Conservation (phyloP, 805 yeast species). For the Candida ulmi region DNA sequence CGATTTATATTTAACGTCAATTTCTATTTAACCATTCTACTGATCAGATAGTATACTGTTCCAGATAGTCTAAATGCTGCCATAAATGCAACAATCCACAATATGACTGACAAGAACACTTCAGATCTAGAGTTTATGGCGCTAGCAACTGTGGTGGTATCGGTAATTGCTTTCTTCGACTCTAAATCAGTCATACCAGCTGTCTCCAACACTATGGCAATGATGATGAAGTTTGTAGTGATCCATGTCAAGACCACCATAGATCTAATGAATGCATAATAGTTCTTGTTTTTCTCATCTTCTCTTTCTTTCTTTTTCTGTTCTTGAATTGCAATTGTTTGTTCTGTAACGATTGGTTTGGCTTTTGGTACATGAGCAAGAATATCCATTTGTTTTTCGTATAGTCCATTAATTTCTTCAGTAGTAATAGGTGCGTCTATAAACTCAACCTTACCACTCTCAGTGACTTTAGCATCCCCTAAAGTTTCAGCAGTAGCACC, state of each 20-base stretch:
- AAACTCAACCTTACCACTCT: slow-evolving; percentile 55
- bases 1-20: too few species aligned
- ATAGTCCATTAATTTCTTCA: slow-evolving; percentile 70
- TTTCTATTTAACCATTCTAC: slow-evolving; percentile 24
- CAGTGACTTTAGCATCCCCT: slow-evolving; percentile 75
- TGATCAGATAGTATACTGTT: slow-evolving; percentile 51
- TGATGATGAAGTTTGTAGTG: slow-evolving; percentile 73
- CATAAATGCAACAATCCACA: slow-evolving; percentile 91
- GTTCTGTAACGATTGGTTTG: slow-evolving; percentile 22
- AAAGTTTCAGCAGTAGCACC: slow-evolving; percentile 72
- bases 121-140: slow-evolving; percentile 38
- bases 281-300: slow-evolving; percentile 62
- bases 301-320: slow-evolving; percentile 29
- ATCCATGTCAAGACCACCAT: slow-evolving; percentile 88
- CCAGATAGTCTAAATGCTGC: slow-evolving; percentile 83
- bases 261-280: slow-evolving; percentile 87
- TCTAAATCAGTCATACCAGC: slow-evolving; percentile 61
- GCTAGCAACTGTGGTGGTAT: slow-evolving; percentile 9
- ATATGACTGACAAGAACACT: slow-evolving; percentile 72
- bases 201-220: slow-evolving; percentile 77
- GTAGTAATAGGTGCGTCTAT: slow-evolving; percentile 71
- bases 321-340: slow-evolving; percentile 25
- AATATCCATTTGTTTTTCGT: slow-evolving; percentile 56
- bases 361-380: slow-evolving; percentile 35
- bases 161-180: slow-evolving; percentile 10